Percentiles rank a stretch among this genome's conserved stretches.
Conservation (phyloP, 331 rosid genomes). For the Quercus phellos region DNA sequence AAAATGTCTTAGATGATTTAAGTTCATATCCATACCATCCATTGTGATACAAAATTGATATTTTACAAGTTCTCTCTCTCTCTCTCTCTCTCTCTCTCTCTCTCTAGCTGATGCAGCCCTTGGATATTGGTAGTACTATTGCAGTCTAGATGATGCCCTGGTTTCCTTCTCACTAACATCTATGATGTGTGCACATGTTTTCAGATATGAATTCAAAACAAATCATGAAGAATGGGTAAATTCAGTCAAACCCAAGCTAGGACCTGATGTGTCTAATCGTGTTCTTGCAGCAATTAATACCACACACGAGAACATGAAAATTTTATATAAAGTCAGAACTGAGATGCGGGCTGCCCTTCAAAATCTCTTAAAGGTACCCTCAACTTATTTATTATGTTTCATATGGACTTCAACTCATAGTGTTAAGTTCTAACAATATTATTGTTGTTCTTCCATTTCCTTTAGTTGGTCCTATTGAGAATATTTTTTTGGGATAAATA, state of each 20-base stretch:
- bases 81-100: neutral
- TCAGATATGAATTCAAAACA: slow-evolving; percentile 74
- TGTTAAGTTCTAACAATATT: neutral
- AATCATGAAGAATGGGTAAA: slow-evolving; percentile 76
- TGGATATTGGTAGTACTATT: neutral
- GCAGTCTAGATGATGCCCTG: slow-evolving; percentile 5
- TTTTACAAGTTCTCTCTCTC: neutral
- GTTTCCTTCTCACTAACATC: slow-evolving; percentile 12
- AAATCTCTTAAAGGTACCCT: slow-evolving; percentile 59
- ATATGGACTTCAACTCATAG: neutral
- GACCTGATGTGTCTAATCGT: slow-evolving; percentile 39
- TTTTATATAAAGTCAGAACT: slow-evolving; percentile 62
- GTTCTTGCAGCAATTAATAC: slow-evolving; percentile 50
- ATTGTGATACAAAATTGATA: neutral
- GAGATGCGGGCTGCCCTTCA: slow-evolving; percentile 75
- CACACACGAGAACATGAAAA: slow-evolving; percentile 52
- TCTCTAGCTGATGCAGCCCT: neutral
- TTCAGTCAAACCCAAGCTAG: slow-evolving; percentile 61
- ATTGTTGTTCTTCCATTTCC: neutral
- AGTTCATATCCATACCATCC: neutral
- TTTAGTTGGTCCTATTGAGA: neutral
- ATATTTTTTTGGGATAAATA: neutral
- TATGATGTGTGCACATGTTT: slow-evolving; percentile 23
- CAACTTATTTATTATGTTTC: slow-evolving; percentile 13
- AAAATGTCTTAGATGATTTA: neutral